phyloP scores from a whole-genome alignment of 805 yeast species.

The Kodamaea sagamina region DNA sequence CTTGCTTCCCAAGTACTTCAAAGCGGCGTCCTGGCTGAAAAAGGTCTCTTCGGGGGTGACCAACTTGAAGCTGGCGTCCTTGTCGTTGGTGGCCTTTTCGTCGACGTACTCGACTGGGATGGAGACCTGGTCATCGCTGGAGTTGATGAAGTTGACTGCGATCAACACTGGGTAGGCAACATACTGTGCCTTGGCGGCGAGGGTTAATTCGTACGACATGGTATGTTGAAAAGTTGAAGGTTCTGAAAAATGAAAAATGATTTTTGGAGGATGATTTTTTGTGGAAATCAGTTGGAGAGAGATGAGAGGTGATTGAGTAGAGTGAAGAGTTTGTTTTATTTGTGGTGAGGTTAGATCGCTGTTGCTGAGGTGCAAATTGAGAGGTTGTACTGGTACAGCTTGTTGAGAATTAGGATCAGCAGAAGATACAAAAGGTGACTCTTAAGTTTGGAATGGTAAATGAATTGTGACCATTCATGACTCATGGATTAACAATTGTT shows the following conservation, averaged over 20 bases:
- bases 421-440: no score
- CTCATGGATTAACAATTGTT: no score
- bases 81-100: constrained; percentile 51
- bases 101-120: constrained; percentile 69
- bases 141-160: constrained; percentile 75
- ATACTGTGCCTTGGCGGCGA: constrained; percentile 85
- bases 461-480: no score
- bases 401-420: no score
- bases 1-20: constrained; percentile 49
- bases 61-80: constrained; percentile 46
- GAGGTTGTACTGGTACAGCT: no score
- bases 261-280: no score
- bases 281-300: no score
- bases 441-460: no score
- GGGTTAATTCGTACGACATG: constrained; percentile 51
- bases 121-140: constrained; percentile 39
- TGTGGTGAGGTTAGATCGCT: no score
- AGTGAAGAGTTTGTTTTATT: no score
- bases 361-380: no score
- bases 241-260: background rate
- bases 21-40: constrained; percentile 45
- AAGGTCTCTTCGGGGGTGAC: constrained; percentile 39
- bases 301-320: background rate
- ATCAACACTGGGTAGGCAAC: constrained; percentile 78
- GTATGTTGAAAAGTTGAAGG: constrained; percentile 7